Conservation (phyloP, 2,329 filamentous ascomycete species). For the Xylariaceae sp. region DNA sequence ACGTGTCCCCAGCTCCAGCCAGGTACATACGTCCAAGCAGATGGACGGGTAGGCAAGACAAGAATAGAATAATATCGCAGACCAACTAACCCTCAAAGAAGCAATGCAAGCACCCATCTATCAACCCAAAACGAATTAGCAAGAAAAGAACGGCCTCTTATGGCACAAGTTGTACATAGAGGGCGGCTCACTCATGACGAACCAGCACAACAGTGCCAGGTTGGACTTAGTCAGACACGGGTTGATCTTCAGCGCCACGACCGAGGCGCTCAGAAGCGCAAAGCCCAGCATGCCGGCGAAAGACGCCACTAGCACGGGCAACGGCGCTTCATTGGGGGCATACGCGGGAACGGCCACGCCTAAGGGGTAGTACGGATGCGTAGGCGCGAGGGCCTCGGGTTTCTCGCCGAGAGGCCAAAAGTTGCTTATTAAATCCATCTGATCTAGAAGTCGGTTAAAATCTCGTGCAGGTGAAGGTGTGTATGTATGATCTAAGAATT, state of each 20-base stretch:
- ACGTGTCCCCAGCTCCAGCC: not conserved
- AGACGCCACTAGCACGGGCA: conserved; percentile 42
- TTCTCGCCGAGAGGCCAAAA: conserved; percentile 13
- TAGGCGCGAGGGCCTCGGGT: conserved; percentile 17
- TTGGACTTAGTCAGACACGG: conserved; percentile 42
- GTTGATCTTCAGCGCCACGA: conserved; percentile 36
- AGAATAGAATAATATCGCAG: not conserved
- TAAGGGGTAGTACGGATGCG: conserved; percentile 56
- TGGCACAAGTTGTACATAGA: not conserved
- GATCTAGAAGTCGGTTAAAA: too few relatives aligned
- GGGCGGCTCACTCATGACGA: conserved; percentile 53
- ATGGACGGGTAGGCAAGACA: not conserved
- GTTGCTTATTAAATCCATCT: not conserved
- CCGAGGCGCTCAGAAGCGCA: conserved; percentile 40
- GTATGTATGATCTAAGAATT: too few relatives aligned
- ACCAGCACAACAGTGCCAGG: conserved; percentile 54
- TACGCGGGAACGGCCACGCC: conserved; percentile 48
- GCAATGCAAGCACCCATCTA: conserved; percentile 71
- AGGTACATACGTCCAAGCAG: not conserved
- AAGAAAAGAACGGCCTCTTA: not conserved
- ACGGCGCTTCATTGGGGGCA: conserved; percentile 46
- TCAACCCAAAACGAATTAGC: conserved; percentile 11
- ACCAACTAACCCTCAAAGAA: conserved; percentile 73
- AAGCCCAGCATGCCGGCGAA: conserved; percentile 43
- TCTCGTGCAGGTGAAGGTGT: too few relatives aligned